These are phyloP conservation scores for Hericium alpestre DNA, from an alignment of 768 basidiomycete species.

Conservation along the genomic window DNA sequence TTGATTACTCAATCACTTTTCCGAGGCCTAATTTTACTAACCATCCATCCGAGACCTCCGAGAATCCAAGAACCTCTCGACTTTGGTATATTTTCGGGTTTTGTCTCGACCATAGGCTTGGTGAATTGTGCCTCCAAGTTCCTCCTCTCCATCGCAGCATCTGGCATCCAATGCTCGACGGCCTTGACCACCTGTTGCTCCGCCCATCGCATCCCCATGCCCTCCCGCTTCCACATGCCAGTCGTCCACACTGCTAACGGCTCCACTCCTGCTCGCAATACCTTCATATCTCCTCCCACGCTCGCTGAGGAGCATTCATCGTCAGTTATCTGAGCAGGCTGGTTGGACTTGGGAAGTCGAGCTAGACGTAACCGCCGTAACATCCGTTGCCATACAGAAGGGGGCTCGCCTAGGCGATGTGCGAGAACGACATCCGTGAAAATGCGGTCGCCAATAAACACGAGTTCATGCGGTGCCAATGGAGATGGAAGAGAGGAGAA, in stretches of 20 bases:
- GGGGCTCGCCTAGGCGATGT: slow-evolving; percentile 46
- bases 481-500: slow-evolving; percentile 48
- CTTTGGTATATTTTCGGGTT: not conserved
- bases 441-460: slow-evolving; percentile 79
- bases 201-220: slow-evolving; percentile 47
- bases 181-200: slow-evolving; percentile 42
- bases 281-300: slow-evolving; percentile 5
- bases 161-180: slow-evolving; percentile 30
- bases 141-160: slow-evolving; percentile 6
- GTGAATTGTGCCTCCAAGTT: slow-evolving; percentile 12
- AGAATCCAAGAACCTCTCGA: not conserved
- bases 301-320: not conserved
- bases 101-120: slow-evolving; percentile 3
- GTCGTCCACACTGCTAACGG: slow-evolving; percentile 65
- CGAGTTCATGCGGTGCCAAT: slow-evolving; percentile 41
- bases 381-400: slow-evolving; percentile 1
- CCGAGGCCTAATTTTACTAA: not conserved
- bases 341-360: not conserved
- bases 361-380: not conserved
- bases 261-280: not conserved
- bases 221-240: slow-evolving; percentile 59
- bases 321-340: not conserved
- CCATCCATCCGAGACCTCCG: not conserved
- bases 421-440: slow-evolving; percentile 88
- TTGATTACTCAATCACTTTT: not conserved